Evolutionary conservation across 1,284 basidiomycete genomes (phyloP).

Genomic region (Trametes pubescens): DNA sequence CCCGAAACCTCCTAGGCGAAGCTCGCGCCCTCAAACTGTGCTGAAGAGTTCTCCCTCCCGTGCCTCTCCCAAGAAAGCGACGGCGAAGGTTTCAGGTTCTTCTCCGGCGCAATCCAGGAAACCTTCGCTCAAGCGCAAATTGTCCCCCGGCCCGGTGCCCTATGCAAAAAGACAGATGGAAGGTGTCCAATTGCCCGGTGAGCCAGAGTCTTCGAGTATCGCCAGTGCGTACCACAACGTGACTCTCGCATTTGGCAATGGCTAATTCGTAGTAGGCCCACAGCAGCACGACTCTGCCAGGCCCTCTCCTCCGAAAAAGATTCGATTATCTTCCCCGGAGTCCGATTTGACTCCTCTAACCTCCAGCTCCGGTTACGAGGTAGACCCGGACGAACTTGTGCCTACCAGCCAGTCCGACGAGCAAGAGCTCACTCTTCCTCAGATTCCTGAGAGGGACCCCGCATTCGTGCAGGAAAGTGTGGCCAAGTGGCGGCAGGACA

Average conservation of each 20-base stretch:
- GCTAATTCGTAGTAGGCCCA: conserved; percentile 19
- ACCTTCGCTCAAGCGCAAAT: conserved; percentile 36
- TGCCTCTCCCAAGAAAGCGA: conserved; percentile 14
- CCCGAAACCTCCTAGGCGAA: conserved; percentile 18
- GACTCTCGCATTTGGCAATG: conserved; percentile 12
- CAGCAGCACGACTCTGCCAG: conserved; percentile 3
- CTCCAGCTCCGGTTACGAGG: conserved; percentile 27
- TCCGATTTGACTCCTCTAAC: conserved; percentile 27
- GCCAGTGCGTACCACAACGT: conserved; percentile 3
- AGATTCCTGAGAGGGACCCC: conserved; percentile 37
- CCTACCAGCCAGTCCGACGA: conserved; percentile 80
- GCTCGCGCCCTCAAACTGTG: conserved; percentile 2
- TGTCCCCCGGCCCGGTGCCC: conserved; percentile 21
- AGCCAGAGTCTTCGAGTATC: neutral
- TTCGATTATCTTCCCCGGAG: conserved; percentile 31
- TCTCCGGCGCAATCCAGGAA: conserved; percentile 16
- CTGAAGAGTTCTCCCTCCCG: neutral
- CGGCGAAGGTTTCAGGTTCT: neutral
- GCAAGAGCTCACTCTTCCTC: conserved; percentile 54
- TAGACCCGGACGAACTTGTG: conserved; percentile 49
- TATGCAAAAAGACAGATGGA: conserved; percentile 16
- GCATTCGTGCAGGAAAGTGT: conserved; percentile 49
- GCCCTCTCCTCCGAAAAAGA: conserved; percentile 29
- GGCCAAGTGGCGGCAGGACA: conserved; percentile 50
- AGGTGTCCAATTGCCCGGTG: conserved; percentile 9